These are phyloP conservation scores for Wallemia hederae DNA, from an alignment of 1,284 basidiomycete species.

Conservation along the genomic window DNA sequence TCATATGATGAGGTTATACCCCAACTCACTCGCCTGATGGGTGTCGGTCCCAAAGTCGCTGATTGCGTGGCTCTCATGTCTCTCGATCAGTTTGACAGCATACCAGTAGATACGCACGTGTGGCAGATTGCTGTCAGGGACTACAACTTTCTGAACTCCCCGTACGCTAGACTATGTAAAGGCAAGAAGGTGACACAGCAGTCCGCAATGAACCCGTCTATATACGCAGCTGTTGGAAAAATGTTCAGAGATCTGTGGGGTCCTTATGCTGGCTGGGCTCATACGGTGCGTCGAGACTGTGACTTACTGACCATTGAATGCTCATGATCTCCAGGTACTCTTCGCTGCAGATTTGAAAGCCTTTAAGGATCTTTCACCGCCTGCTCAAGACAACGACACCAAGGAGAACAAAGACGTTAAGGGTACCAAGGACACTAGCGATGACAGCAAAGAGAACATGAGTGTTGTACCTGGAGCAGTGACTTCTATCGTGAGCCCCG, in stretches of 20 bases:
- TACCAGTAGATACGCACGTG: slow-evolving; percentile 81
- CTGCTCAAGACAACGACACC: slow-evolving; percentile 7
- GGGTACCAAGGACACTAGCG: too few relatives aligned
- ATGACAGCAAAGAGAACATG: too few relatives aligned
- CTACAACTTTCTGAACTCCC: slow-evolving; percentile 30
- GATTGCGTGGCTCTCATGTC: slow-evolving; percentile 90
- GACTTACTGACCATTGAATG: slow-evolving; percentile 9
- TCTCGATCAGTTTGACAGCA: slow-evolving; percentile 62
- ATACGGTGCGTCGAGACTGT: slow-evolving; percentile 32
- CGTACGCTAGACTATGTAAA: slow-evolving; percentile 20
- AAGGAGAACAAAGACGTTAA: not conserved
- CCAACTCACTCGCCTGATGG: slow-evolving; percentile 48
- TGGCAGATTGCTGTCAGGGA: slow-evolving; percentile 57
- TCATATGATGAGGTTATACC: slow-evolving; percentile 18
- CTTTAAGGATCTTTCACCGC: slow-evolving; percentile 20
- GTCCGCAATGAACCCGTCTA: slow-evolving; percentile 6
- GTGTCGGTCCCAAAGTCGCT: slow-evolving; percentile 83
- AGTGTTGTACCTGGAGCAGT: not conserved
- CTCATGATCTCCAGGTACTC: slow-evolving; percentile 14
- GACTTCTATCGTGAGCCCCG: not conserved
- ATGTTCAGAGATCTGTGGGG: slow-evolving; percentile 9
- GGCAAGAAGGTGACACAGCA: slow-evolving; percentile 30
- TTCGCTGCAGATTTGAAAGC: slow-evolving; percentile 27
- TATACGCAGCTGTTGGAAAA: slow-evolving; percentile 8
- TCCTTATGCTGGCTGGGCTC: slow-evolving; percentile 66